phyloP scores from a whole-genome alignment of 73 alveolate species.

The Paramecium caudatum region DNA sequence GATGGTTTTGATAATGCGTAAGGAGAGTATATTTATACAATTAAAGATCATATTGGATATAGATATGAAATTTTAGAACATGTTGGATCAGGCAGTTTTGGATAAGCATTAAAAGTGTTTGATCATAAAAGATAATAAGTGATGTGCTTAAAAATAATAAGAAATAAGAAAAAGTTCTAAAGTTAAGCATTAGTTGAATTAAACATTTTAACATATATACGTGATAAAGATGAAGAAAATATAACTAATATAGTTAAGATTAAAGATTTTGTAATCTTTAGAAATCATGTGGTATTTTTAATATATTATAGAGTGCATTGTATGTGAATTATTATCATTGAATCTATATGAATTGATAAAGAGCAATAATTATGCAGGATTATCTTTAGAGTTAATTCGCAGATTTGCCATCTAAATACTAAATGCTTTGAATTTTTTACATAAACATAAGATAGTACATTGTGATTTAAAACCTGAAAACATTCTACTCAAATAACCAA shows the following conservation, averaged over 20 bases:
- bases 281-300: conserved; percentile 76
- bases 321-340: conserved; percentile 85
- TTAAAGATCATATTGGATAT: conserved; percentile 77
- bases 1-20: conserved; percentile 74
- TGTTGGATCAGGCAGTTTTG: conserved; percentile 79
- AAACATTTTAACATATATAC: conserved; percentile 62
- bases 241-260: conserved; percentile 72
- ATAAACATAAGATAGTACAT: conserved; percentile 84
- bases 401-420: conserved; percentile 88
- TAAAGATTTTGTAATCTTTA: conserved; percentile 68
- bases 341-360: conserved; percentile 89
- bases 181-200: conserved; percentile 73
- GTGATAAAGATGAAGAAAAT: conserved; percentile 76
- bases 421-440: conserved; percentile 79
- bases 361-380: conserved; percentile 85
- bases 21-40: conserved; percentile 74
- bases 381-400: conserved; percentile 81
- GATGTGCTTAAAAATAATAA: conserved; percentile 60
- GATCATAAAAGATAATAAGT: conserved; percentile 76
- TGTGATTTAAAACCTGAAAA: conserved; percentile 96
- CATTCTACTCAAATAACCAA: conserved; percentile 82
- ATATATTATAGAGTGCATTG: conserved; percentile 77
- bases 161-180: conserved; percentile 73
- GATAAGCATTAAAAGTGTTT: conserved; percentile 76
- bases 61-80: conserved; percentile 77